A percentile compares a stretch with the other conserved stretches of the same genome.
Conservation (phyloP, 257 asterid species). For the Nicotiana undulata region DNA sequence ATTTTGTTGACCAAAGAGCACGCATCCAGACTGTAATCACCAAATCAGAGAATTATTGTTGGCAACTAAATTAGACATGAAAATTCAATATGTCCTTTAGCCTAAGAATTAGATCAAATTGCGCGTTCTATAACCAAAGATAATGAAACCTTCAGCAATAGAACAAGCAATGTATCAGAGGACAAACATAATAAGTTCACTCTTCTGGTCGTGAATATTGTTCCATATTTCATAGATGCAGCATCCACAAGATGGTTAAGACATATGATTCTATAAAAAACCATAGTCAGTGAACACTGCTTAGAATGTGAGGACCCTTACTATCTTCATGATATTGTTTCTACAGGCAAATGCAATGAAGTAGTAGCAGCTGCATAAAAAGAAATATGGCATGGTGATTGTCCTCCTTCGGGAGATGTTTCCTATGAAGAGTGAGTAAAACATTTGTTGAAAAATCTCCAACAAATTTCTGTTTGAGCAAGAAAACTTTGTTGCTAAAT, state of each 20-base stretch:
- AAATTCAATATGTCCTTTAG: background rate
- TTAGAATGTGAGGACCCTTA: background rate
- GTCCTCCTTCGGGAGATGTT: background rate
- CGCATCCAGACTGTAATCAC: slow-evolving; percentile 14
- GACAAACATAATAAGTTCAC: background rate
- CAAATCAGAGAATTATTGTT: background rate
- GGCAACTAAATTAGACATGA: background rate
- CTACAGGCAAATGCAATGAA: background rate
- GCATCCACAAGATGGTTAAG: background rate
- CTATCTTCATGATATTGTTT: background rate
- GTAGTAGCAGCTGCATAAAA: background rate
- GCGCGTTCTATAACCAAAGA: background rate
- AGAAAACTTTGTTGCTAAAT: background rate
- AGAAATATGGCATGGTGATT: background rate
- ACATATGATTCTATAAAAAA: background rate
- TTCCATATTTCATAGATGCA: background rate
- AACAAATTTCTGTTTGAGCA: background rate
- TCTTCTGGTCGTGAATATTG: background rate
- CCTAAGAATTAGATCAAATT: background rate
- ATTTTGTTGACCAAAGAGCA: slow-evolving; percentile 17
- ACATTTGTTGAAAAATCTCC: background rate
- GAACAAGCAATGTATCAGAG: background rate
- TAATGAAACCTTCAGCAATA: background rate
- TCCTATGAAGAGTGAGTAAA: background rate
- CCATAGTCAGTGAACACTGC: background rate